phyloP scores from a whole-genome alignment of 129 eudicot genomes.

The Tanacetum coccineum region DNA sequence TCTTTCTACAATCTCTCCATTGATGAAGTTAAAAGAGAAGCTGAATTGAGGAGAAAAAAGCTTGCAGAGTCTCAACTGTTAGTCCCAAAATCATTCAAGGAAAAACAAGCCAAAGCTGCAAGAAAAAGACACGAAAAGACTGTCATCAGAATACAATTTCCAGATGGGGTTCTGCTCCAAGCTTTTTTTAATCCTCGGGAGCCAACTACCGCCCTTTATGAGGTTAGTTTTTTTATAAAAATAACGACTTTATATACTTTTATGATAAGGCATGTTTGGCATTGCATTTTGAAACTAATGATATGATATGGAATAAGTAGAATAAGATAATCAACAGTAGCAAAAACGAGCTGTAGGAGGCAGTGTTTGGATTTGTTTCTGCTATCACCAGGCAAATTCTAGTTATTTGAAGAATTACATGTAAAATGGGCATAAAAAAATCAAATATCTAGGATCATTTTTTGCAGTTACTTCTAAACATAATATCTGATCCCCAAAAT shows the following conservation, averaged over 20 bases:
- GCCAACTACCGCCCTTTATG: slow-evolving; percentile 73
- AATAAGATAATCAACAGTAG: no score
- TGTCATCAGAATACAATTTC: slow-evolving; percentile 76
- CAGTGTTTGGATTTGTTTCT: no score
- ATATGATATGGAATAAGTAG: no score
- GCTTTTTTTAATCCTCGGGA: slow-evolving; percentile 77
- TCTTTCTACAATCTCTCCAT: slow-evolving; percentile 75
- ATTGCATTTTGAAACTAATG: no score
- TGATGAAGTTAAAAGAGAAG: slow-evolving; percentile 79
- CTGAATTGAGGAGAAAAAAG: slow-evolving; percentile 72
- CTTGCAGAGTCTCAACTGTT: slow-evolving; percentile 78
- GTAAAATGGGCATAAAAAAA: no score
- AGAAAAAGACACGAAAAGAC: slow-evolving; percentile 64
- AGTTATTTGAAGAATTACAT: no score
- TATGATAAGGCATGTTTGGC: background rate
- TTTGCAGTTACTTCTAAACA: no score
- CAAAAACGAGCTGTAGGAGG: no score
- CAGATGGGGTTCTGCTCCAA: slow-evolving; percentile 94
- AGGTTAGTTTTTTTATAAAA: slow-evolving; percentile 46
- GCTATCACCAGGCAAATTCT: no score
- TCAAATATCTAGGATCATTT: no score
- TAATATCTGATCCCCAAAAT: no score
- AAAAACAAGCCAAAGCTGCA: slow-evolving; percentile 89
- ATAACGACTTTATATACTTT: background rate
- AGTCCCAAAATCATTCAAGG: slow-evolving; percentile 77